These are phyloP conservation scores for Chaetomium globosum DNA, from an alignment of 2,329 filamentous ascomycete genomes.

Conservation along the genomic window DNA sequence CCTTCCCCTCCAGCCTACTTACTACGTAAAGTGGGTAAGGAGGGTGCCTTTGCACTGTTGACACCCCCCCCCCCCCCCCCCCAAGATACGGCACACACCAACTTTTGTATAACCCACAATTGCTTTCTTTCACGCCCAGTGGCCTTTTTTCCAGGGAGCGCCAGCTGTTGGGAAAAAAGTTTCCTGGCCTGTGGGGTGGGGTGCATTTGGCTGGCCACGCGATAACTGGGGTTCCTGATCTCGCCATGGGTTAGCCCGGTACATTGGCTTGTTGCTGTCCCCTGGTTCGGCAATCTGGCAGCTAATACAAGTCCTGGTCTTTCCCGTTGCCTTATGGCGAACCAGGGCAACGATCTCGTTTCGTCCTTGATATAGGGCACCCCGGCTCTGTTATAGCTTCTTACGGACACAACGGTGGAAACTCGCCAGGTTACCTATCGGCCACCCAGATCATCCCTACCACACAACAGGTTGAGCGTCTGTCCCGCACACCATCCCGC, in stretches of 20 bases:
- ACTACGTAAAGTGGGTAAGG: background rate
- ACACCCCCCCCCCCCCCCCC: background rate
- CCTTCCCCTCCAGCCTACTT: background rate
- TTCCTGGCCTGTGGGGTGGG: conserved; percentile 13
- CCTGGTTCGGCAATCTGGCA: conserved; percentile 41
- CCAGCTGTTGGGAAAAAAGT: conserved; percentile 3
- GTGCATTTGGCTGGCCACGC: conserved; percentile 12
- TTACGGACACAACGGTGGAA: conserved; percentile 36
- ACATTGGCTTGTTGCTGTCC: conserved; percentile 31
- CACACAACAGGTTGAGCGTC: conserved; percentile 24
- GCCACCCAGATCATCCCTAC: conserved; percentile 34
- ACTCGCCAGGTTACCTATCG: conserved; percentile 32
- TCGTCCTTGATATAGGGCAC: conserved; percentile 38
- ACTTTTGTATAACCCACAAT: too few species aligned
- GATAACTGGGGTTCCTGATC: background rate
- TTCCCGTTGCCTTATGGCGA: conserved; percentile 37
- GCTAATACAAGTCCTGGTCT: conserved; percentile 34
- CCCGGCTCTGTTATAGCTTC: conserved; percentile 39
- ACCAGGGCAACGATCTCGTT: conserved; percentile 37
- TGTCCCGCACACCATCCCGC: conserved; percentile 6
- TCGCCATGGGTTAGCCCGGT: conserved; percentile 19
- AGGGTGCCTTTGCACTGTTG: background rate
- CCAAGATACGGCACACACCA: too few species aligned
- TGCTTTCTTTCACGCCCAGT: background rate
- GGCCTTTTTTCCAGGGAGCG: background rate